Evolutionary conservation across 208 protist genomes (phyloP), one percentile per base, ranked within the genome.

Genomic region (Crithidia brevicula): DNA sequence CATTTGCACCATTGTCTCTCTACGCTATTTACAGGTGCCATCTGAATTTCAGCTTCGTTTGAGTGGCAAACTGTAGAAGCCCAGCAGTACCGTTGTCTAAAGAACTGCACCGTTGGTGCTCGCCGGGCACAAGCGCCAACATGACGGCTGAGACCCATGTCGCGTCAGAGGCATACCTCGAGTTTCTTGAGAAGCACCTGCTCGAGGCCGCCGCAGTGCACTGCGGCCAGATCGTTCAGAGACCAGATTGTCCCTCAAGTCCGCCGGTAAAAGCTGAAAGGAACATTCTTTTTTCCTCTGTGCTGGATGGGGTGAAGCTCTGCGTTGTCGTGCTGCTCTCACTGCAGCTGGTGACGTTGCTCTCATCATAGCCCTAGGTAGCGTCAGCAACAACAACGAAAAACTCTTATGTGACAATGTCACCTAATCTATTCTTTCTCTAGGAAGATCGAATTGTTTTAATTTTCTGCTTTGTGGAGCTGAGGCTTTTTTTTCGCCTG

Each of bases 101-200:
- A n/a, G n/a, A n/a, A n/a, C n/a, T n/a, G n/a, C n/a, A n/a, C n/a
- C n/a, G n/a, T n/a, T n/a, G n/a, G n/a, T n/a, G n/a, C n/a, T n/a
- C n/a, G n/a, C n/a, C n/a, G n/a, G n/a, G n/a, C n/a, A n/a, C n/a
- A n/a, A n/a, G n/a, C n/a, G n/a, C n/a, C n/a, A n/a, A n/a, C n/a
- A n/a, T n/a, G n/a, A n/a, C n/a, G n/a, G n/a, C n/a, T n/a, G n/a
- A n/a, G n/a, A n/a, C n/a, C n/a, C n/a, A n/a, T n/a, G n/a, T n/a
- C n/a, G n/a, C 18, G 5, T 18, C n/a, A 10, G 53, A 59, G 53
- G n/a, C 22, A 3, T 59, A 59, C 22, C 8, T 59, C 3, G 34
- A 43, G 4, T 59, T 46, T 46, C 34, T 59, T 23, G 53, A 59
- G 53, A 59, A 30, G 22, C 53, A 30, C 20, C 28, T 59, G 4